These are phyloP conservation scores for Pythium oligandrum DNA, from an alignment of 352 stramenopile genomes.

Conservation along the genomic window DNA sequence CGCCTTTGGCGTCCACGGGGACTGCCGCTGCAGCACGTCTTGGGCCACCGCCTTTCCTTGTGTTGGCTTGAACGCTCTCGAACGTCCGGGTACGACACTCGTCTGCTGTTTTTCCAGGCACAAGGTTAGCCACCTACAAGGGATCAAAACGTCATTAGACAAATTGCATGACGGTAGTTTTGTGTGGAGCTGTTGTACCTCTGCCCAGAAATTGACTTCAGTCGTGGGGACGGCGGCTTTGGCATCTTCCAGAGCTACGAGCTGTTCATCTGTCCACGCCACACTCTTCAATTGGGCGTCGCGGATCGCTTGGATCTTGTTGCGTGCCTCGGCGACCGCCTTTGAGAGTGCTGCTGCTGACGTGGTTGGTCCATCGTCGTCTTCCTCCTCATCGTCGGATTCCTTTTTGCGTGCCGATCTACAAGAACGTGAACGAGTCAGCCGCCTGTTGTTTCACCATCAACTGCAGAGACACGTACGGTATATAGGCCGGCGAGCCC, in stretches of 20 bases:
- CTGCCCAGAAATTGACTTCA: constrained; percentile 55
- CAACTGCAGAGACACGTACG: constrained; percentile 11
- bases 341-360: not conserved
- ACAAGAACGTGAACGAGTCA: no score
- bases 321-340: not conserved
- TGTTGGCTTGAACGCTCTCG: constrained; percentile 34
- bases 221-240: constrained; percentile 65
- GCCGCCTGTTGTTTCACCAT: no score
- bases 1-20: constrained; percentile 4
- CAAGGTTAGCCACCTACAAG: constrained; percentile 25
- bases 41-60: constrained; percentile 11
- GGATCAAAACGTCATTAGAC: not conserved
- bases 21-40: constrained; percentile 7
- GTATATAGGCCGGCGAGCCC: constrained; percentile 20
- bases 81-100: constrained; percentile 64
- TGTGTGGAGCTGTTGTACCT: constrained; percentile 19
- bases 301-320: constrained; percentile 23
- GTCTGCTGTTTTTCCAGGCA: constrained; percentile 51
- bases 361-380: no score
- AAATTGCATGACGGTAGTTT: not conserved
- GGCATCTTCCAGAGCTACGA: constrained; percentile 42
- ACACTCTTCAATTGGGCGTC: constrained; percentile 16
- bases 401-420: no score
- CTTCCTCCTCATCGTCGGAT: no score
- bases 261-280: constrained; percentile 45